phyloP scores from a whole-genome alignment of 2,329 filamentous ascomycete genomes.

The Epichloe amarillans region DNA sequence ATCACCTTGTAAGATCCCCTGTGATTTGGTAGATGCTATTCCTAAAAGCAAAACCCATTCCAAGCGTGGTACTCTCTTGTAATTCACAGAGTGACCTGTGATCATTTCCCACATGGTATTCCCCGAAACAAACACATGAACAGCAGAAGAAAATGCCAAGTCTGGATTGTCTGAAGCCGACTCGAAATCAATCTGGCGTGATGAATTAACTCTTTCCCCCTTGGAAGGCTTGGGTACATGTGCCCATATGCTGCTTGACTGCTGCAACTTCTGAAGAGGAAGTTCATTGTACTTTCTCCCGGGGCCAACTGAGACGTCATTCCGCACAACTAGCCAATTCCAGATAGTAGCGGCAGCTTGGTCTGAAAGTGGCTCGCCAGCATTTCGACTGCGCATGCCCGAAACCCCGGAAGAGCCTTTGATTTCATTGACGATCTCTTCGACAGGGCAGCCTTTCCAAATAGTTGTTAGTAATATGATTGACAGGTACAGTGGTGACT shows the following conservation, averaged over 20 bases:
- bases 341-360: conserved; percentile 21
- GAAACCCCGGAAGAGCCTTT: conserved; percentile 12
- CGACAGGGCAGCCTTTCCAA: conserved; percentile 17
- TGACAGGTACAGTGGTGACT: neutral
- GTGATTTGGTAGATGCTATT: conserved; percentile 38
- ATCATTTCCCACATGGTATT: conserved; percentile 46
- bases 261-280: conserved; percentile 22
- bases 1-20: conserved; percentile 48
- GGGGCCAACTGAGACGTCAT: conserved; percentile 23
- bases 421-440: conserved; percentile 20
- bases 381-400: conserved; percentile 6
- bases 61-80: conserved; percentile 42
- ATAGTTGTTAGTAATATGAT: neutral
- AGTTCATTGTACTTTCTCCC: conserved; percentile 23
- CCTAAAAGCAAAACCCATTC: conserved; percentile 47
- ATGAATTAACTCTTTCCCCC: neutral
- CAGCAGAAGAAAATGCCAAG: neutral
- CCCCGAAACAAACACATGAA: conserved; percentile 35
- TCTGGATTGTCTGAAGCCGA: neutral
- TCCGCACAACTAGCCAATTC: conserved; percentile 21
- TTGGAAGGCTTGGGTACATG: neutral
- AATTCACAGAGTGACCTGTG: conserved; percentile 44
- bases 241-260: neutral
- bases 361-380: conserved; percentile 10
- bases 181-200: neutral